Conservation (phyloP, 257 asterid genomes). For the Solanum microdontum region DNA sequence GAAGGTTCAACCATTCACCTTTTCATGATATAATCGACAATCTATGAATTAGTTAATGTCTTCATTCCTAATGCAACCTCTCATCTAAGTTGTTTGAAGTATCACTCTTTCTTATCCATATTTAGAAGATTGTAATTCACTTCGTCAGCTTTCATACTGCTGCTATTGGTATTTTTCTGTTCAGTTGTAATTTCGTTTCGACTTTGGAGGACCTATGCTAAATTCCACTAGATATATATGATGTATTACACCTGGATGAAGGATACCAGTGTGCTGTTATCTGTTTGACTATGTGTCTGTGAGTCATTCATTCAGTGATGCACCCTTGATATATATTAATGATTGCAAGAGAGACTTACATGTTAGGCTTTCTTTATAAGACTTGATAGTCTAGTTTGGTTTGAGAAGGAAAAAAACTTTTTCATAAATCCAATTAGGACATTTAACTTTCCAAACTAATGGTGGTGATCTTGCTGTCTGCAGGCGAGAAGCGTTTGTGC, state of each 20-base stretch:
- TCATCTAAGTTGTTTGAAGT: background rate
- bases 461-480: background rate
- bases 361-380: background rate
- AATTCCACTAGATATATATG: background rate
- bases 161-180: background rate
- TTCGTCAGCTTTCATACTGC: background rate
- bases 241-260: background rate
- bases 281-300: background rate
- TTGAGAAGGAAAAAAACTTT: background rate
- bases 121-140: background rate
- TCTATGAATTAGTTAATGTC: background rate
- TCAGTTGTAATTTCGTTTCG: background rate
- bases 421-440: background rate
- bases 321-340: background rate
- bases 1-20: background rate
- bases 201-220: background rate
- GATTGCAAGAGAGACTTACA: background rate
- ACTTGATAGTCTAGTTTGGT: background rate
- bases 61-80: background rate
- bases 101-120: background rate
- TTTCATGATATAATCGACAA: background rate
- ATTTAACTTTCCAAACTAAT: background rate
- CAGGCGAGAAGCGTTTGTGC: conserved; percentile 74
- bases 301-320: background rate
- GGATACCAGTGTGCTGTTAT: background rate